These are phyloP conservation scores for Kluyveromyces marxianus DNA, from an alignment of 1,139 yeast species.

Conservation along the genomic window DNA sequence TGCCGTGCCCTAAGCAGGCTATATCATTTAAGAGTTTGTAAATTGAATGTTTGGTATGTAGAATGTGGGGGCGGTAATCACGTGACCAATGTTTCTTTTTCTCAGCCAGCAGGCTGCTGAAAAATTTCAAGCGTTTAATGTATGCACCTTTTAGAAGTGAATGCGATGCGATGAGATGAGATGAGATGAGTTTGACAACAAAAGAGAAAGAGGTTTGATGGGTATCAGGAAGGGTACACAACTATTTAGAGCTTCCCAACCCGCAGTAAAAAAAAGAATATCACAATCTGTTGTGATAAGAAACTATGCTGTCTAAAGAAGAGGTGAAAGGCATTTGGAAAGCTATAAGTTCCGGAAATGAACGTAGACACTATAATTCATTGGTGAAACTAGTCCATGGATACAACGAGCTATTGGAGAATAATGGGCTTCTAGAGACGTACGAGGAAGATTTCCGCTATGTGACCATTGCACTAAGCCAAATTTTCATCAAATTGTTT, in stretches of 20 bases:
- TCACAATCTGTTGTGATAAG: too few relatives aligned
- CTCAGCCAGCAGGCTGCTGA: not conserved
- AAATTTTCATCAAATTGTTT: constrained; percentile 51
- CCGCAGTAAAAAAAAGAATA: too few relatives aligned
- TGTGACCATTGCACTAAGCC: constrained; percentile 45
- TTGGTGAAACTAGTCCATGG: constrained; percentile 18
- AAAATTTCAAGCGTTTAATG: constrained; percentile 1
- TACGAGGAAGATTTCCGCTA: constrained; percentile 33
- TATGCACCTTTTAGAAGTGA: not conserved
- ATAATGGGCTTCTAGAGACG: constrained; percentile 4
- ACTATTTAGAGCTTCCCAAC: too few relatives aligned
- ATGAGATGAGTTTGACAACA: constrained; percentile 7
- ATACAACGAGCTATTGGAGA: constrained; percentile 11
- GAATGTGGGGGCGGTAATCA: not conserved
- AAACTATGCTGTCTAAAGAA: constrained; percentile 17
- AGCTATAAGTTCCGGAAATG: constrained; percentile 19
- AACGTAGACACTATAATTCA: constrained; percentile 23
- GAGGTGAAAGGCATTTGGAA: constrained; percentile 25
- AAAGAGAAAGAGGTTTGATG: not conserved
- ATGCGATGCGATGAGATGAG: constrained; percentile 16
- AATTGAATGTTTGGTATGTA: too few relatives aligned
- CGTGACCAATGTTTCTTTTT: not conserved
- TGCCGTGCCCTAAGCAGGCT: too few relatives aligned
- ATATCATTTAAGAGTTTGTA: too few relatives aligned
- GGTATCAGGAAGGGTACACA: too few relatives aligned